Conservation (phyloP, 1,284 basidiomycete species). For the Pholiota adiposa region DNA sequence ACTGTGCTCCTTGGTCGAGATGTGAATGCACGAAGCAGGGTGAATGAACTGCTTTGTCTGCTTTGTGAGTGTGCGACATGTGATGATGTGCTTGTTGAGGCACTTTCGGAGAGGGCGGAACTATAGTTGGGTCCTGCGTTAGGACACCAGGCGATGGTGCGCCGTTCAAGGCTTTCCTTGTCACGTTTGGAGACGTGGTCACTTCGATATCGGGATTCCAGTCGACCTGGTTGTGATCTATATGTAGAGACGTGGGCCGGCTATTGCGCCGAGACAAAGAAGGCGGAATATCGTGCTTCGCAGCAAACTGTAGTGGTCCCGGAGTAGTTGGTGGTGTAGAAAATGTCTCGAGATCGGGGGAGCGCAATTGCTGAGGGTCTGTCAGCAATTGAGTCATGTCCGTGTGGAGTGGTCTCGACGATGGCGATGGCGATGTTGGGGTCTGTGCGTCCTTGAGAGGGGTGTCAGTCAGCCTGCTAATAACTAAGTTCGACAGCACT, state of each 20-base stretch:
- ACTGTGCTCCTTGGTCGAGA: constrained; percentile 75
- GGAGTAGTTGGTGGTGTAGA: constrained; percentile 68
- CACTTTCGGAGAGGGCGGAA: constrained; percentile 17
- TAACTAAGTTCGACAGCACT: neutral
- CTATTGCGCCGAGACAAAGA: constrained; percentile 54
- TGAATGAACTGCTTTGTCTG: constrained; percentile 48
- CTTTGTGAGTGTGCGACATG: constrained; percentile 35
- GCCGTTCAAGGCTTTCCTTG: constrained; percentile 29
- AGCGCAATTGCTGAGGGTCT: constrained; percentile 28
- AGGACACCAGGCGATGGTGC: constrained; percentile 21
- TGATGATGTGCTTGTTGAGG: constrained; percentile 17
- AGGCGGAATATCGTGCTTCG: constrained; percentile 37
- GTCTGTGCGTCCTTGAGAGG: neutral
- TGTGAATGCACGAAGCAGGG: constrained; percentile 90
- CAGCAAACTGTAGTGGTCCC: constrained; percentile 29
- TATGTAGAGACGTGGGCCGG: constrained; percentile 52
- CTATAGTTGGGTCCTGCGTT: constrained; percentile 26
- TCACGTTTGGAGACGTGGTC: constrained; percentile 41
- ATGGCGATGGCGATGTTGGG: neutral
- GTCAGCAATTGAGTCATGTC: constrained; percentile 20
- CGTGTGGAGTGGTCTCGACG: constrained; percentile 10
- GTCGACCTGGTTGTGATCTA: constrained; percentile 43
- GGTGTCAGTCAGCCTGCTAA: constrained; percentile 6
- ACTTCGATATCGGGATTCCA: constrained; percentile 55
- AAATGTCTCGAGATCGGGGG: constrained; percentile 58